phyloP scores from a whole-genome alignment of 2,329 filamentous ascomycete genomes.

The Penicillium occitanis region DNA sequence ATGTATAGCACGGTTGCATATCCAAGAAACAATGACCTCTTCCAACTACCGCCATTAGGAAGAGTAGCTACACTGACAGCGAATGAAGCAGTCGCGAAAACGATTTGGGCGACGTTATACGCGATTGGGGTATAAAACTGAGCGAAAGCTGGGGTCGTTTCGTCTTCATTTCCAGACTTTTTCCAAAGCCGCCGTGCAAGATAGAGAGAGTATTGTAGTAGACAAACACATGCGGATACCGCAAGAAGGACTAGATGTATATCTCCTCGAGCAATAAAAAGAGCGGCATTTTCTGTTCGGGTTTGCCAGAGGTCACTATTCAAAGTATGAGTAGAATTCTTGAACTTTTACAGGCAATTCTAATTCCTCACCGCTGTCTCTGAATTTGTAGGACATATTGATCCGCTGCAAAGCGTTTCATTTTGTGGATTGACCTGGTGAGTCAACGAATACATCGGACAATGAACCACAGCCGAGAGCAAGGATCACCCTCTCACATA shows the following conservation, averaged over 20 bases:
- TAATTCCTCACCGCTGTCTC: neutral
- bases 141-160: conserved; percentile 10
- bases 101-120: conserved; percentile 19
- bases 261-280: conserved; percentile 29
- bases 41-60: conserved; percentile 9
- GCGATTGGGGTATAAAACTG: conserved; percentile 18
- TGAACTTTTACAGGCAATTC: neutral
- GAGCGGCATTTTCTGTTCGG: conserved; percentile 26
- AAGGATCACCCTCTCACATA: neutral
- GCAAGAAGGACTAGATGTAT: conserved; percentile 27
- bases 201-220: conserved; percentile 22
- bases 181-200: conserved; percentile 18
- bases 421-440: neutral
- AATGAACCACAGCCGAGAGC: neutral
- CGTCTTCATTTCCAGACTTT: conserved; percentile 12
- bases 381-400: neutral
- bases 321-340: neutral
- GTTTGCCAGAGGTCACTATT: conserved; percentile 27
- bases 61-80: conserved; percentile 4
- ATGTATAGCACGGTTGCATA: conserved; percentile 29
- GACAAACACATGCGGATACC: conserved; percentile 25
- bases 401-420: neutral
- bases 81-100: conserved; percentile 14
- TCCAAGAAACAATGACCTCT: conserved; percentile 26
- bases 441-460: neutral